A percentile compares a stretch with the other conserved stretches of the same genome.
Conservation (phyloP, 1,139 yeast species). For the Meyerozyma athensensis region DNA sequence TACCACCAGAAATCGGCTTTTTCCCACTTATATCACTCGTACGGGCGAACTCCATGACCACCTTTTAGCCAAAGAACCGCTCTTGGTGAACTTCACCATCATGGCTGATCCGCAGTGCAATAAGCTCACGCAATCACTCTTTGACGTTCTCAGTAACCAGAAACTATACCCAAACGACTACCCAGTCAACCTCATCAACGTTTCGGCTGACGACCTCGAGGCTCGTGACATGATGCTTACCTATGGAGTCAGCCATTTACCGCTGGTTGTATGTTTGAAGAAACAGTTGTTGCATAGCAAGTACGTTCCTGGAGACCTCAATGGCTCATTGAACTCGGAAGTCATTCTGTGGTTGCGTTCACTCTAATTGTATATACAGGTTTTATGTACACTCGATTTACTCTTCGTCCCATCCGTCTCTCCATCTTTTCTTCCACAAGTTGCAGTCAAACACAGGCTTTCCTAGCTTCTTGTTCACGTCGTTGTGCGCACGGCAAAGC, state of each 20-base stretch:
- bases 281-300: conserved; percentile 61
- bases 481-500: conserved; percentile 95
- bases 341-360: conserved; percentile 45
- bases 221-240: conserved; percentile 55
- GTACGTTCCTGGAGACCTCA: conserved; percentile 38
- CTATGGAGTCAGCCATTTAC: conserved; percentile 54
- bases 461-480: conserved; percentile 77
- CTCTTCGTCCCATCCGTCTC: conserved; percentile 61
- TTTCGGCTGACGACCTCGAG: conserved; percentile 63
- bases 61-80: conserved; percentile 52
- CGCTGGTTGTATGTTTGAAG: conserved; percentile 61
- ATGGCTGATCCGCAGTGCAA: conserved; percentile 63
- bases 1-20: not conserved
- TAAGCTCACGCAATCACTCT: conserved; percentile 59
- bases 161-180: conserved; percentile 35
- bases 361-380: conserved; percentile 1
- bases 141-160: conserved; percentile 49
- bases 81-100: conserved; percentile 67
- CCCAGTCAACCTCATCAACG: conserved; percentile 59
- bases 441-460: conserved; percentile 83
- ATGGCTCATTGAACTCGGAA: conserved; percentile 47
- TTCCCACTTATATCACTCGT: conserved; percentile 26
- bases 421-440: conserved; percentile 93
- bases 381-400: not conserved
- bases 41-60: conserved; percentile 53